Base-by-base conservation (phyloP, 345 rosid genomes). In the Balakata baccata region DNA sequence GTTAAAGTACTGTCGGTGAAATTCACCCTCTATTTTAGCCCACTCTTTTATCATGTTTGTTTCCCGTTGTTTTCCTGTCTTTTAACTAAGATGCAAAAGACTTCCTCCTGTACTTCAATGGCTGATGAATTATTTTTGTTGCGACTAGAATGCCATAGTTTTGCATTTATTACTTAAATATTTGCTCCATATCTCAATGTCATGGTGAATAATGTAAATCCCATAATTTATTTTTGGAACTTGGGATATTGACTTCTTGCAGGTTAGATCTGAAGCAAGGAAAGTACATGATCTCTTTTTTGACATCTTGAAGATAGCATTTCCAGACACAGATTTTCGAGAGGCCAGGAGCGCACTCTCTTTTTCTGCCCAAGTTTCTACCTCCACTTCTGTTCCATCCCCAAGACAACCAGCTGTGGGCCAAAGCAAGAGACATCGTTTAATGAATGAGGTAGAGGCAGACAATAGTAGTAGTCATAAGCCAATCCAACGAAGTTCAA, bases 251-350 rank as follows among this genome's bases (percentile, higher is more conserved):
- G 72, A 25, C 47, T 22, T 78, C 75, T 43, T 58, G 59, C 93
- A 94, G 98, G 98, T 92, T 71, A 86, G 97, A 76, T 82, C 96
- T 65, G 99, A 96, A 85, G 99, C 96, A 45, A 89, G 87, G 78
- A 96, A 96, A 82, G 99, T 96, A 50, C 99, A 96, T 61, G 94
- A 93, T 85, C 91, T 96, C 74, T 91, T 96, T 85, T 96, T 96
- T 54, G 99, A 96, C 81, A 72, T 93, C 77, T 85, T 96, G 88
- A 96, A 89, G 88, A 91, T 87, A 68, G 88, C 92, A 76, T 96
- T 96, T 80, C 93, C 99, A 2, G 96, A 93, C 80, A 85, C 87
- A 37, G 95, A 91, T 83, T 93, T 93, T 76, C 85, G 84, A 77
- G 98, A 91, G 84, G 93, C 89, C 46, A 89, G 96, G 80, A 84